Conservation (phyloP, 306 rosid genomes). For the Castanopsis chinensis region DNA sequence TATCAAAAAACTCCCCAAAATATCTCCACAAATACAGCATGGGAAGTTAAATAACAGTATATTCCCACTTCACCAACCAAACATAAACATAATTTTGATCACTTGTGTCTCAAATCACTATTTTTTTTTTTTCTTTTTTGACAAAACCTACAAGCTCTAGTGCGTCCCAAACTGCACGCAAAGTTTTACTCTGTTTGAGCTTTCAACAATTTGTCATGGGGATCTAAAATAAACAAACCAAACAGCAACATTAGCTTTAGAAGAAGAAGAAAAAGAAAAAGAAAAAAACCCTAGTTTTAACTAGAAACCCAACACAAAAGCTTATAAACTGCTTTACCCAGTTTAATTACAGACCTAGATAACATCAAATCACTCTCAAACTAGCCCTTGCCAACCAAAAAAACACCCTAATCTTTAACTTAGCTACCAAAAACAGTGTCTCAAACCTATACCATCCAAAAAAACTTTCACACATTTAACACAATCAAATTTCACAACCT, state of each 20-base stretch:
- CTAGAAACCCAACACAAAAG: slow-evolving; percentile 8
- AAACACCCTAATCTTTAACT: slow-evolving; percentile 44
- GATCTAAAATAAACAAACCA: slow-evolving; percentile 40
- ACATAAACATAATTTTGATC: neutral
- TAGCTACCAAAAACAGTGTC: slow-evolving; percentile 6
- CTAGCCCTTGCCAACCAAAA: neutral
- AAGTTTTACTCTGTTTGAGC: slow-evolving; percentile 27
- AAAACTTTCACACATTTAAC: neutral
- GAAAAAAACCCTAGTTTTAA: slow-evolving; percentile 8
- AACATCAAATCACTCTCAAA: slow-evolving; percentile 15
- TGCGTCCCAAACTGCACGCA: slow-evolving; percentile 25
- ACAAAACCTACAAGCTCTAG: slow-evolving; percentile 23
- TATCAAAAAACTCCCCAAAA: slow-evolving; percentile 14
- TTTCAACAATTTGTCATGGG: slow-evolving; percentile 24
- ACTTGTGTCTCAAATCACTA: slow-evolving; percentile 18
- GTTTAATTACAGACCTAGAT: slow-evolving; percentile 2
- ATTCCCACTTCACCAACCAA: slow-evolving; percentile 21
- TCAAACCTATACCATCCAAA: neutral
- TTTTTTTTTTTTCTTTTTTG: neutral
- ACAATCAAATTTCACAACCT: slow-evolving; percentile 5
- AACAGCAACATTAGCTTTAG: slow-evolving; percentile 34
- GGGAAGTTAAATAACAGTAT: slow-evolving; percentile 8
- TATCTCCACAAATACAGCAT: slow-evolving; percentile 11
- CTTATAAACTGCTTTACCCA: neutral
- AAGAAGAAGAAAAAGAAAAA: slow-evolving; percentile 8